Conservation (phyloP, 345 rosid genomes). For the Excoecaria cochinchinensis region DNA sequence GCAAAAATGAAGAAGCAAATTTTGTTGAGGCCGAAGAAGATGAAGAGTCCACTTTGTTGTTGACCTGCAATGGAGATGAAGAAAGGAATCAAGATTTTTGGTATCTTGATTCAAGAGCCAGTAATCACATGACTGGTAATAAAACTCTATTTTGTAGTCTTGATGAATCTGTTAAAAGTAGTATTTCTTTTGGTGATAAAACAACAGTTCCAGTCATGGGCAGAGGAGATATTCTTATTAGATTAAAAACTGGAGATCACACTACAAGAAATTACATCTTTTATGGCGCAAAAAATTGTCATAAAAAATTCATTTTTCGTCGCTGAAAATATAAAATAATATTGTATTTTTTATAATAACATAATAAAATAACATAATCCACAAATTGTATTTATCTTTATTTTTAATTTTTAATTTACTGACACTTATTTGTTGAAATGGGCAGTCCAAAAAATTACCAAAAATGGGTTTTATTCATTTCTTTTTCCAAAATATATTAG, state of each 20-base stretch:
- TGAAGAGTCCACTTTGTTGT: neutral
- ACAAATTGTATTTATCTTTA: too few relatives aligned
- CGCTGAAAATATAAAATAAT: too few relatives aligned
- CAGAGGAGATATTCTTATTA: slow-evolving; percentile 1
- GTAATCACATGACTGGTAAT: slow-evolving; percentile 12
- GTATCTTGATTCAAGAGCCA: slow-evolving; percentile 6
- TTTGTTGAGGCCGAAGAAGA: neutral
- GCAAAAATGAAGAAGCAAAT: neutral
- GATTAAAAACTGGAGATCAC: neutral
- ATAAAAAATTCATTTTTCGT: too few relatives aligned
- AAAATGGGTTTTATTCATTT: too few relatives aligned
- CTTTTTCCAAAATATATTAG: too few relatives aligned
- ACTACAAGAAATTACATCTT: too few relatives aligned
- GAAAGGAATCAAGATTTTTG: neutral
- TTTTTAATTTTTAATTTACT: too few relatives aligned
- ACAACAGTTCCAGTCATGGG: slow-evolving; percentile 4
- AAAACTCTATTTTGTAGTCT: slow-evolving; percentile 2
- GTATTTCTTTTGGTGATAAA: slow-evolving; percentile 12
- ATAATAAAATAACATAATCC: too few relatives aligned
- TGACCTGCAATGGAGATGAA: slow-evolving; percentile 5
- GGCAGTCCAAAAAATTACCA: too few relatives aligned
- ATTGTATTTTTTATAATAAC: too few relatives aligned
- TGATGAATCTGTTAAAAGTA: slow-evolving; percentile 3
- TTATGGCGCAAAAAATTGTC: too few relatives aligned
- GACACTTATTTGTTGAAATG: too few relatives aligned